Percentiles rank a stretch among this genome's conserved stretches.
phyloP scores from a whole-genome alignment of 148 eudicot genomes.

The Suaeda aralocaspica region DNA sequence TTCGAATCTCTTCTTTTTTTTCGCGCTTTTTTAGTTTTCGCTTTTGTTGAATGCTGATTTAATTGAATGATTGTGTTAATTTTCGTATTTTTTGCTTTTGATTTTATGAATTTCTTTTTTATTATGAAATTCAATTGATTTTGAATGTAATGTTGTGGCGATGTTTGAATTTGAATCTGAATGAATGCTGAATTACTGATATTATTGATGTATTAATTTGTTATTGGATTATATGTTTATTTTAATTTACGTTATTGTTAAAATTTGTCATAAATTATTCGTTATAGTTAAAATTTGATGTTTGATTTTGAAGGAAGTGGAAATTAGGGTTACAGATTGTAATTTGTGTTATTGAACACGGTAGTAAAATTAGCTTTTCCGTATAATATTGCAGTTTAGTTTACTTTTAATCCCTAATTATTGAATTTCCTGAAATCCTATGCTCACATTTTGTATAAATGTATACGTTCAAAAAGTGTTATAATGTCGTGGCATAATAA shows the following conservation, averaged over 20 bases:
- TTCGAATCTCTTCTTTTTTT: neutral
- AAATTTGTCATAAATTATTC: no score
- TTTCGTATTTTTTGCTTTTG: neutral
- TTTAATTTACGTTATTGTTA: neutral
- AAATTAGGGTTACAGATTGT: conserved; percentile 1
- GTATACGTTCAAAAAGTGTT: neutral
- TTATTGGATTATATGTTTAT: neutral
- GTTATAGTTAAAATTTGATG: no score
- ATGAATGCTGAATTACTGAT: no score
- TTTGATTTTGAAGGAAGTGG: neutral
- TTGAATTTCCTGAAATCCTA: neutral
- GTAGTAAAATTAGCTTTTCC: neutral
- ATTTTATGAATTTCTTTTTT: neutral
- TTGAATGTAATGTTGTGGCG: no score
- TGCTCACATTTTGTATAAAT: neutral
- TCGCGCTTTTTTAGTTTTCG: neutral
- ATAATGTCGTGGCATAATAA: neutral
- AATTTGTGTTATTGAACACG: neutral
- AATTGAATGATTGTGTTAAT: neutral
- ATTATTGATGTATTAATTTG: no score
- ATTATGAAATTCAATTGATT: neutral
- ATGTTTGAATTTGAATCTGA: no score
- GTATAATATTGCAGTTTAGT: neutral
- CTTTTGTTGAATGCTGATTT: neutral
- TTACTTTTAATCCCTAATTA: neutral